Evolutionary conservation across 768 basidiomycete genomes (phyloP).

Genomic region (Psilocybe tampanensis): DNA sequence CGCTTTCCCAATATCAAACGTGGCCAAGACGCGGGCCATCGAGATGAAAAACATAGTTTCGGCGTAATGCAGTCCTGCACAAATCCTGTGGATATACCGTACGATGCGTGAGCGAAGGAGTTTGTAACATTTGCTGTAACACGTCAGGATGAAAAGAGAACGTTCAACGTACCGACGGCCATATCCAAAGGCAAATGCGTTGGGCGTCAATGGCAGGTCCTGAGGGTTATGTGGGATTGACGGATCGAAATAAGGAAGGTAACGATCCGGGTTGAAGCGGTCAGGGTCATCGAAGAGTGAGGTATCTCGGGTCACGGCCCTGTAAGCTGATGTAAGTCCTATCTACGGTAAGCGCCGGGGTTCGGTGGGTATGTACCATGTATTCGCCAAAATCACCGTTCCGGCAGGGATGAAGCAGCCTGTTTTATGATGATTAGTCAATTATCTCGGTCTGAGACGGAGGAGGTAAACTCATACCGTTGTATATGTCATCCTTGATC

Average conservation of each 20-base stretch:
- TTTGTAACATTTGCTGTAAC: too few relatives aligned
- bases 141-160: background rate
- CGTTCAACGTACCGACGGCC: conserved; percentile 24
- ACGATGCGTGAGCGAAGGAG: too few relatives aligned
- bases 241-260: conserved; percentile 26
- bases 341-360: background rate
- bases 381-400: conserved; percentile 33
- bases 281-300: conserved; percentile 24
- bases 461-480: conserved; percentile 7
- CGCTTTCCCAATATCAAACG: conserved; percentile 21
- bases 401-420: conserved; percentile 36
- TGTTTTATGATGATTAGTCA: too few relatives aligned
- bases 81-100: conserved; percentile 15
- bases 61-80: conserved; percentile 28
- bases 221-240: conserved; percentile 17
- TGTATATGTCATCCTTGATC: conserved; percentile 20
- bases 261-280: conserved; percentile 29
- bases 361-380: conserved; percentile 27
- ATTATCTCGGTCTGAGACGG: background rate
- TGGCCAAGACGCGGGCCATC: conserved; percentile 22
- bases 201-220: conserved; percentile 22
- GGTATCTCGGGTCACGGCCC: conserved; percentile 29
- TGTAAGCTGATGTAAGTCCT: conserved; percentile 6
- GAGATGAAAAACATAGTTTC: conserved; percentile 25
- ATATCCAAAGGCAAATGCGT: conserved; percentile 27